Evolutionary conservation across 306 rosid genomes (phyloP).

Genomic region (Carpinus viminea): DNA sequence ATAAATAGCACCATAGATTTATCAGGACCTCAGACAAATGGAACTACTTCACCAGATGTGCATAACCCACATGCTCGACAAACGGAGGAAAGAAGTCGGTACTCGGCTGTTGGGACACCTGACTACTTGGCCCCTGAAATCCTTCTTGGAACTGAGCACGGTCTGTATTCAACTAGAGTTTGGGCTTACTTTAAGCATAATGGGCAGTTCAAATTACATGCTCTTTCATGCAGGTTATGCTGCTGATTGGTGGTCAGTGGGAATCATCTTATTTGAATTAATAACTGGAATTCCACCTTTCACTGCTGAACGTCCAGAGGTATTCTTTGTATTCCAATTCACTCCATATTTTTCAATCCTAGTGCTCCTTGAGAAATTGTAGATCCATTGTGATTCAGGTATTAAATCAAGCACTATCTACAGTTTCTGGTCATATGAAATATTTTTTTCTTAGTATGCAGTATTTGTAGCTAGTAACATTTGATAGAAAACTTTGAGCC

Average conservation of each 20-base stretch:
- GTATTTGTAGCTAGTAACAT: no score
- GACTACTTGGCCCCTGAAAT: conserved; percentile 17
- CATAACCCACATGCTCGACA: conserved; percentile 6
- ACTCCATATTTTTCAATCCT: background rate
- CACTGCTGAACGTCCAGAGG: conserved; percentile 5
- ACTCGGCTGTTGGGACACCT: conserved; percentile 13
- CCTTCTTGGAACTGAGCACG: conserved; percentile 18
- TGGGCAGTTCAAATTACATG: background rate
- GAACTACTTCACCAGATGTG: background rate
- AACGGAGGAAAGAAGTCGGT: background rate
- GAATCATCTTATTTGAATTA: conserved; percentile 12
- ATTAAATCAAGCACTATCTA: background rate
- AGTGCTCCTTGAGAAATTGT: background rate
- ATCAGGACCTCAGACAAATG: conserved; percentile 15
- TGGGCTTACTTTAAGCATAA: background rate
- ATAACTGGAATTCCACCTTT: conserved; percentile 16
- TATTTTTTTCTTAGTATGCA: background rate
- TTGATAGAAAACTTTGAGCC: no score
- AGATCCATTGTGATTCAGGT: background rate
- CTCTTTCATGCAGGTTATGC: conserved; percentile 12
- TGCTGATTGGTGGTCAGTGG: conserved; percentile 18
- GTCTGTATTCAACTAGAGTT: conserved; percentile 3
- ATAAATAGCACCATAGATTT: conserved; percentile 11
- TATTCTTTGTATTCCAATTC: background rate
- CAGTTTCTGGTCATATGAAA: background rate